Base-by-base conservation (phyloP, 164 flowering plant genomes). In the Kingdonia uniflora region DNA sequence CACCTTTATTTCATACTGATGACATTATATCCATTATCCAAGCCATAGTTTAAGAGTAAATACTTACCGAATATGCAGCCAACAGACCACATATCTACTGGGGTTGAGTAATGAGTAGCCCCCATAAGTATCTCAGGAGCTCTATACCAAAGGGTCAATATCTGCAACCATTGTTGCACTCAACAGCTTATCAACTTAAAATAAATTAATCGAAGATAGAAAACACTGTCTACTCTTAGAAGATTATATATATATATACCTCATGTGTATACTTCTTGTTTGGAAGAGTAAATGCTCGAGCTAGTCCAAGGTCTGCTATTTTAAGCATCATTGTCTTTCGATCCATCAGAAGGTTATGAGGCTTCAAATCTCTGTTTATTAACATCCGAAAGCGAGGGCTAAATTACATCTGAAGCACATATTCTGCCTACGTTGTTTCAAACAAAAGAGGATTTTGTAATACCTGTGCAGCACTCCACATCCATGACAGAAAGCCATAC, bases 271-370 rank as follows among this genome's bases (percentile, higher is more conserved):
- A 92, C 75, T 86, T 86, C 78, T 88, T 84, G 8, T 86, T 66
- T 2, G 89, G 95, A 51, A 85, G 61, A n/a, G 84, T 80, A 49
- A 79, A 84, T 16, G 94, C 82, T 48, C 98, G 67, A 47, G 91
- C 95, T 0, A 92, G 77, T 14, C 98, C 96, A 59, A 88, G 91
- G 67, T 92, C 96, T 22, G 98, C 98, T 39, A 85, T 86, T 54
- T 92, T 92, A 42, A 92, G 98, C 68, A 42, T 60, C 77, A 68
- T 60, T 1, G 88, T 77, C 70, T 78, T 82, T 16, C 69, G 76
- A 65, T 84, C 96, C 97, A 92, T 84, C 66, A 92, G 63, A 17
- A 92, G 89, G 70, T 88, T 92, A 66, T 92, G 97, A 42, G 97
- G 97, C 68, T 92, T 92, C 42, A 92, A 80, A 66, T 88, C 98